Evolutionary conservation across 805 yeast species (phyloP), one percentile per base, ranked within the genome.

Genomic region (Cyberlindnera xylosilytica): DNA sequence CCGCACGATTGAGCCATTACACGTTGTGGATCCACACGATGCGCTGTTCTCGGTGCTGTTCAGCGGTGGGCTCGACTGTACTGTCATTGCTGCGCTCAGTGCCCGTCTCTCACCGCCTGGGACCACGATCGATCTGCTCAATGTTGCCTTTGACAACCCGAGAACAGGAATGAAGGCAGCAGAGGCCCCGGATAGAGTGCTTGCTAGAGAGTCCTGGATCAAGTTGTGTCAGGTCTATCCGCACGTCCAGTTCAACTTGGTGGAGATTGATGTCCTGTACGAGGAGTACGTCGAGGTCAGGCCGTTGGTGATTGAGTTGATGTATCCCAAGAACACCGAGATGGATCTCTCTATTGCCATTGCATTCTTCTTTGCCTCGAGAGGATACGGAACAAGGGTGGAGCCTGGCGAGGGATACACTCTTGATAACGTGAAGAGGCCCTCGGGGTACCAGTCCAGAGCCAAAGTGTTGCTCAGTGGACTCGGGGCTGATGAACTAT

Each of bases 341-440:
- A 93, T 93, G 98, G 99, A 93, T 61, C 64, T 89, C 18, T 86
- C 96, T 1, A 93, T 93, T 39, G 97, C 97, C 1, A 79, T 91
- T 47, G 99, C 99, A 0, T 93, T 93, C 57, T 89, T 82, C 59
- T 93, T 89, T 66, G 97, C 98, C 0, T 75, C 96, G 2, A 69
- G 77, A 46, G 86, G 85, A 8, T 38, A 48, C 8, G 79, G 83
- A 0, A 22, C 22, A 3, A 29, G 42, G 17, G 22, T 24, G n/a
- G 18, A 18, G 4, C 16, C 13, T n/a, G 6, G 32, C 4, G 16
- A 28, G 9, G 27, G 13, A 11, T 33, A 46, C n/a, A 47, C 38
- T 1, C 20, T 52, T 17, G 54, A 47, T 1, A 45, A 55, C 15
- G 38, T 42, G 2, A 32, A n/a, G 4, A 40, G 52, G 15, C 20